Conservation (phyloP, 129 eudicot species). For the Dittrichia graveolens region DNA sequence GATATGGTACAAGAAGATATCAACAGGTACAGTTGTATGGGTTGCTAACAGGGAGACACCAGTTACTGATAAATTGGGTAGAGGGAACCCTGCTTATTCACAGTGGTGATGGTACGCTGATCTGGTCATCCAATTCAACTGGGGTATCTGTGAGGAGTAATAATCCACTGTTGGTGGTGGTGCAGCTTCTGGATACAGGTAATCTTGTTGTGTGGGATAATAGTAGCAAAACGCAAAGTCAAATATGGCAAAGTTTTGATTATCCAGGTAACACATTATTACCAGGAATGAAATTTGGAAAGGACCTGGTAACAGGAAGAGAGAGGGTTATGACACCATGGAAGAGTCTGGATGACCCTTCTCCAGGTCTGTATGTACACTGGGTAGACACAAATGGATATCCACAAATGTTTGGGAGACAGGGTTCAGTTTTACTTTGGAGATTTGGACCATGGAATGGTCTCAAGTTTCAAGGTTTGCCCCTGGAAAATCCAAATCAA, state of each 20-base stretch:
- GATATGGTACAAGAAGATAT: constrained; percentile 35
- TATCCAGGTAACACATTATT: constrained; percentile 29
- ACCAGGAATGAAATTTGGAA: constrained; percentile 44
- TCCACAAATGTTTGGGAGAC: constrained; percentile 34
- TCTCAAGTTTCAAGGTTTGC: constrained; percentile 20
- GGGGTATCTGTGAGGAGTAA: neutral
- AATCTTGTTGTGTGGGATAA: constrained; percentile 28
- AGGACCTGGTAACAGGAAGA: constrained; percentile 33
- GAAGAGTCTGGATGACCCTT: constrained; percentile 42
- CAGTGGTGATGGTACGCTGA: neutral
- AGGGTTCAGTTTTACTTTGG: constrained; percentile 16
- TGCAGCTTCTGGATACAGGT: constrained; percentile 38
- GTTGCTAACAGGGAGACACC: constrained; percentile 38
- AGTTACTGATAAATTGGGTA: constrained; percentile 1
- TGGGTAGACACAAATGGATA: constrained; percentile 23
- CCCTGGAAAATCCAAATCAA: neutral
- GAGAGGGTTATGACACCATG: constrained; percentile 29
- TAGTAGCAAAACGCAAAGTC: neutral
- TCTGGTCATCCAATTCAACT: constrained; percentile 37
- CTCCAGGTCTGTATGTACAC: constrained; percentile 28
- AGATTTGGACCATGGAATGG: constrained; percentile 38
- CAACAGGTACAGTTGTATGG: constrained; percentile 29
- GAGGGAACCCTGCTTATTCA: constrained; percentile 14
- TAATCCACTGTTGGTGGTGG: constrained; percentile 4
- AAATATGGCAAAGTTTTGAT: constrained; percentile 50